Conservation (phyloP, 306 rosid species). For the Oemleria cerasiformis region DNA sequence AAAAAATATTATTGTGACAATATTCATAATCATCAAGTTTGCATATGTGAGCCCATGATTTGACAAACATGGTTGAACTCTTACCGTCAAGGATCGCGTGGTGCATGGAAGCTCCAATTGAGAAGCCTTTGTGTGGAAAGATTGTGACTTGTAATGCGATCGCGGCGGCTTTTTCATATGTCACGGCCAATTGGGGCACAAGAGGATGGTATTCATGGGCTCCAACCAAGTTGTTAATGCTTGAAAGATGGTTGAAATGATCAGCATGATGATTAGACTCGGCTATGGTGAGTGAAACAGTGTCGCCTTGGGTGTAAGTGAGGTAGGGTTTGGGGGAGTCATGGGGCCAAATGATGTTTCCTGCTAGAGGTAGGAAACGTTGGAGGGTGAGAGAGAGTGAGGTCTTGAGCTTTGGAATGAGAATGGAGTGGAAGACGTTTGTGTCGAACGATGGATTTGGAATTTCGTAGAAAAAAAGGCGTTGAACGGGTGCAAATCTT, state of each 20-base stretch:
- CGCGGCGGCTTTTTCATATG: constrained; percentile 15
- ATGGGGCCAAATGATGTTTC: constrained; percentile 24
- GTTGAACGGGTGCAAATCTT: constrained; percentile 24
- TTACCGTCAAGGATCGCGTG: constrained; percentile 52
- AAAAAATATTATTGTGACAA: background rate
- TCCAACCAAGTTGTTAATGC: background rate
- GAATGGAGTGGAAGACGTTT: background rate
- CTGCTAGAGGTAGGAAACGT: constrained; percentile 20
- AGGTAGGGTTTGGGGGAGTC: constrained; percentile 21
- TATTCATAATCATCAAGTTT: constrained; percentile 10
- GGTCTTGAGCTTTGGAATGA: constrained; percentile 22
- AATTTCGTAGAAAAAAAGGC: constrained; percentile 20
- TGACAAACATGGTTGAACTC: constrained; percentile 41
- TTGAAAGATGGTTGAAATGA: constrained; percentile 15
- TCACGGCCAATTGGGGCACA: constrained; percentile 31
- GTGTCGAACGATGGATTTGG: background rate
- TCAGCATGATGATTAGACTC: background rate
- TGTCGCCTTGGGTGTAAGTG: constrained; percentile 11
- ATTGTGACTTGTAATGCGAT: constrained; percentile 47
- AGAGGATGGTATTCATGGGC: constrained; percentile 26
- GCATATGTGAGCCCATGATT: constrained; percentile 49
- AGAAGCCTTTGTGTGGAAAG: constrained; percentile 42
- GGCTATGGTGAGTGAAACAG: constrained; percentile 25
- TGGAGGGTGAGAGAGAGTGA: constrained; percentile 28
- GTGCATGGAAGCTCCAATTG: constrained; percentile 42